Evolutionary conservation across 805 yeast genomes (phyloP), one percentile per base, ranked within the genome.

Genomic region (Lipomyces chichibuensis): DNA sequence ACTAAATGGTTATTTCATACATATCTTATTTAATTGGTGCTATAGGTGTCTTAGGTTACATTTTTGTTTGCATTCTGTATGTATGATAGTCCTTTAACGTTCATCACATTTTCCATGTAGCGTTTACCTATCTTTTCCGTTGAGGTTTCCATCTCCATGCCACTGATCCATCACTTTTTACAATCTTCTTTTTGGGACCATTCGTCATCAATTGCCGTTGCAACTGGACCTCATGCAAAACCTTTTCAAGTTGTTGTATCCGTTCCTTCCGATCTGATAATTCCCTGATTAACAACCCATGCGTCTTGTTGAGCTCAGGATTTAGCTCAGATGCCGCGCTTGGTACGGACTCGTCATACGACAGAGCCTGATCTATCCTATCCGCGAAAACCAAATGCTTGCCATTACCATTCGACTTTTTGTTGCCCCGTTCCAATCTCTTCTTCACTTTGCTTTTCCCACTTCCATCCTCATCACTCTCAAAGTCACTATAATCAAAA

Each of bases 181-280:
- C 81, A 4, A 89, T 77, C 80, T 92, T 92, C 84, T 88, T 90
- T 80, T 90, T 91, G 68, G 87, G 86, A 0, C 98, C 98, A 71
- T 88, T 89, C 77, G 91, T 91, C 97, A 94, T 92, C 64, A 92
- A 83, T 75, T 93, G 96, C 69, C 90, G 86, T 74, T 92, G 96
- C 65, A 85, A 73, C 65, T 89, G 90, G 87, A 93, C 87, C 74
- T 87, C 85, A 54, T 83, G 83, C 74, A 91, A 89, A 20, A 94
- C 90, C 60, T 84, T 84, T 60, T 82, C 81, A 71, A 94, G 82
- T 77, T 92, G 86, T 6, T 33, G 23, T 14, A 39, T 27, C 6
- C 71, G 61, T n/a, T 57, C 49, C 54, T 53, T 27, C 33, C 62
- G 66, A 82, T 55, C 83, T 71, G 66, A 29, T 3, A 69, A 68